A percentile compares a stretch with the other conserved stretches of the same genome.
phyloP scores from a whole-genome alignment of 2,329 filamentous ascomycete species.

The Cladophialophora exuberans region DNA sequence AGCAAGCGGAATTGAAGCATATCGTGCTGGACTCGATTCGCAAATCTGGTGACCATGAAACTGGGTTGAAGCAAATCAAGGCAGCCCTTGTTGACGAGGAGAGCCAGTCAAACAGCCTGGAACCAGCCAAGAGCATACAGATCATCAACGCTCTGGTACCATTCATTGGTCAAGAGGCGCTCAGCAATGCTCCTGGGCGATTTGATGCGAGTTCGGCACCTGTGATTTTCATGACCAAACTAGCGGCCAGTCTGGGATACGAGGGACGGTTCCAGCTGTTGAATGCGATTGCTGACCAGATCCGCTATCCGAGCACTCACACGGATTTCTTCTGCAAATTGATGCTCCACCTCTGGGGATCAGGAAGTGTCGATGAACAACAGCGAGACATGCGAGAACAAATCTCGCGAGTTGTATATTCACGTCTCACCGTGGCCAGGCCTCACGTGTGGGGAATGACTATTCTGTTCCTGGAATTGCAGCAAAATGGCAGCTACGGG shows the following conservation, averaged over 20 bases:
- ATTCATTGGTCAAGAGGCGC: slow-evolving; percentile 76
- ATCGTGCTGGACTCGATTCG: slow-evolving; percentile 57
- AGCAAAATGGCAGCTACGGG: slow-evolving; percentile 86
- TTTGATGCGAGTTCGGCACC: slow-evolving; percentile 70
- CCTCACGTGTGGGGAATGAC: slow-evolving; percentile 96
- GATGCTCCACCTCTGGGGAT: slow-evolving; percentile 80
- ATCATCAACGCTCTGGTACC: slow-evolving; percentile 83
- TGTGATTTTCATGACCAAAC: slow-evolving; percentile 71
- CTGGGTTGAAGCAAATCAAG: slow-evolving; percentile 70
- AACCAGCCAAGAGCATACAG: slow-evolving; percentile 24
- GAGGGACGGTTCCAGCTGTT: slow-evolving; percentile 85
- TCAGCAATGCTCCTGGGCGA: slow-evolving; percentile 58
- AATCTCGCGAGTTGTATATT: slow-evolving; percentile 84
- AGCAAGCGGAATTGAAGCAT: slow-evolving; percentile 56
- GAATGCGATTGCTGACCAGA: slow-evolving; percentile 83
- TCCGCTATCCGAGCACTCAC: slow-evolving; percentile 85
- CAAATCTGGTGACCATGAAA: slow-evolving; percentile 50
- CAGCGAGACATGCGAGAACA: slow-evolving; percentile 85
- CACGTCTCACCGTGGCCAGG: slow-evolving; percentile 84
- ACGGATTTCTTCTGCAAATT: slow-evolving; percentile 92
- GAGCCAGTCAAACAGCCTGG: slow-evolving; percentile 8
- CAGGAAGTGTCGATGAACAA: slow-evolving; percentile 65
- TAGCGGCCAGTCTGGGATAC: slow-evolving; percentile 73
- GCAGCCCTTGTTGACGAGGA: slow-evolving; percentile 11
- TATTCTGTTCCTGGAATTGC: slow-evolving; percentile 81